Percentiles rank a stretch among this genome's conserved stretches.
These are phyloP conservation scores for Fraxinus cuspidata DNA, from an alignment of 257 asterid genomes.

Conservation along the genomic window DNA sequence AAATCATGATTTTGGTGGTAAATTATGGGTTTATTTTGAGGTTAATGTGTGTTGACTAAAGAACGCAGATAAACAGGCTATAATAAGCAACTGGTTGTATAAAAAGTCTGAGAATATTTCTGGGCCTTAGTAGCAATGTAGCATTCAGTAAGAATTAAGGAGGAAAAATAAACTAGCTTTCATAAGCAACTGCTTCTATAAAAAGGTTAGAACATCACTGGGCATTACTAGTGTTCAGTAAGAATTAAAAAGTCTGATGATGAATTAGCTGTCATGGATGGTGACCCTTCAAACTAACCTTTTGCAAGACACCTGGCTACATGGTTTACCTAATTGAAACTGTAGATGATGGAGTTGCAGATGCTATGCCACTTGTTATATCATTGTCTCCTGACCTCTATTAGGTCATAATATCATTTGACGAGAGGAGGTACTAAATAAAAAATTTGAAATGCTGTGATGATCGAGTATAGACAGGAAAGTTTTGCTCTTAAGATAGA, in stretches of 20 bases:
- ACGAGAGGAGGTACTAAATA: background rate
- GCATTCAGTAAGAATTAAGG: background rate
- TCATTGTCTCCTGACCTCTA: background rate
- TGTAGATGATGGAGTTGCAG: slow-evolving; percentile 6
- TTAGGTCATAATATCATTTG: slow-evolving; percentile 3
- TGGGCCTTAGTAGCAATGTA: background rate
- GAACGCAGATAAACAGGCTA: background rate
- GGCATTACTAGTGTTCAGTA: background rate
- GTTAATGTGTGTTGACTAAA: background rate
- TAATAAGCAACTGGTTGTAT: background rate
- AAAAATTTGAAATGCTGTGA: background rate
- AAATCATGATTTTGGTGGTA: background rate
- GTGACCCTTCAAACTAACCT: background rate
- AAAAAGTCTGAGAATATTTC: background rate
- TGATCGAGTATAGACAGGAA: background rate
- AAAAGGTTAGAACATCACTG: background rate
- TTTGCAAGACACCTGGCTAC: slow-evolving; percentile 4
- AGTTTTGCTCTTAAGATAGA: background rate
- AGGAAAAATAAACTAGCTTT: background rate
- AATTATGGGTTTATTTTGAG: background rate
- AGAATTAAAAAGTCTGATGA: background rate
- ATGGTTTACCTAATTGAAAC: background rate
- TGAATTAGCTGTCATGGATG: background rate
- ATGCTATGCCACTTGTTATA: background rate
- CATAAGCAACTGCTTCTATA: background rate